Evolutionary conservation across 1,284 basidiomycete genomes (phyloP).

Genomic region (Microbotryomycetes sp.): DNA sequence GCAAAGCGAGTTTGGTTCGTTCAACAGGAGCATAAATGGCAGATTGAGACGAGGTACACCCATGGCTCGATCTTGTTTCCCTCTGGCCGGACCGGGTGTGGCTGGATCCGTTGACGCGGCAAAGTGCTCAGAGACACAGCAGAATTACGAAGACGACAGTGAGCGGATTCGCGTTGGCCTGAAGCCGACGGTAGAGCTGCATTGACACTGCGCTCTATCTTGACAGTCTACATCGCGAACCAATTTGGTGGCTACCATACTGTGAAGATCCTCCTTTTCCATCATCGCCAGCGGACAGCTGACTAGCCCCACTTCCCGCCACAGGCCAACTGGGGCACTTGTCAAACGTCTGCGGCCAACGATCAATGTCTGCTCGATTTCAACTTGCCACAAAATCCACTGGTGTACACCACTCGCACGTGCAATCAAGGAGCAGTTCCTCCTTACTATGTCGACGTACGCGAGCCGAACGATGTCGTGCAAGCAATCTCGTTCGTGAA

Average conservation of each 20-base stretch:
- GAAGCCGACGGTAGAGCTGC: too few species aligned
- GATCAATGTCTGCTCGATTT: not conserved
- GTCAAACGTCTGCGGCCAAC: not conserved
- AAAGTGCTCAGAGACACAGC: not conserved
- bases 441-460: not conserved
- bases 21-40: not conserved
- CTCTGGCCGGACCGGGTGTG: not conserved
- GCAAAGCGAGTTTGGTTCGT: not conserved
- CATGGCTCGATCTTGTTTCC: not conserved
- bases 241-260: conserved; percentile 1
- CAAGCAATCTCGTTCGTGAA: conserved; percentile 23
- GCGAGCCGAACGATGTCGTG: conserved; percentile 11
- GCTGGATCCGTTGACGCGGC: not conserved
- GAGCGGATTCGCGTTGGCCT: too few species aligned
- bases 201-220: too few species aligned
- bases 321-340: not conserved
- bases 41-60: not conserved
- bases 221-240: not conserved
- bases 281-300: too few species aligned
- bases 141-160: conserved; percentile 4
- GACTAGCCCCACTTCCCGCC: not conserved
- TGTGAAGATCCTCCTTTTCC: not conserved
- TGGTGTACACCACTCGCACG: not conserved
- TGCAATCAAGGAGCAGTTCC: not conserved
- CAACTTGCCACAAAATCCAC: not conserved